Conservation (phyloP, 805 yeast species). For the Maudiozyma pseudohumilis region DNA sequence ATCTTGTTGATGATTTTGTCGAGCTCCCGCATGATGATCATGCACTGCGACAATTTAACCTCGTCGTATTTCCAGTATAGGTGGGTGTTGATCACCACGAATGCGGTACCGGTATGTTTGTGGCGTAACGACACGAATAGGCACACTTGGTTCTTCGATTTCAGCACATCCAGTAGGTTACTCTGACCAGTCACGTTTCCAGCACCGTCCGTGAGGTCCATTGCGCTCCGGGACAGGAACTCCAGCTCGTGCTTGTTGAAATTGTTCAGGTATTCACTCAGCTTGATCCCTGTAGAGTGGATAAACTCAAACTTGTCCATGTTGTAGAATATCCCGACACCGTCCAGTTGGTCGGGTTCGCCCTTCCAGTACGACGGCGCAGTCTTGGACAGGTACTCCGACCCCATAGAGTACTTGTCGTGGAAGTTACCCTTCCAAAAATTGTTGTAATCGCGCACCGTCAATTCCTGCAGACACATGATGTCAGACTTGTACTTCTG, state of each 20-base stretch:
- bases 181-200: conserved; percentile 22
- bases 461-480: conserved; percentile 52
- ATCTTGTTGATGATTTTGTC: conserved; percentile 20
- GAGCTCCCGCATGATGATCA: conserved; percentile 33
- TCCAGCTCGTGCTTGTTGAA: conserved; percentile 22
- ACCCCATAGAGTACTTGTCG: conserved; percentile 33
- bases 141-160: conserved; percentile 48
- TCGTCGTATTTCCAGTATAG: conserved; percentile 51
- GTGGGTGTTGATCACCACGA: conserved; percentile 50
- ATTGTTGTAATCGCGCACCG: conserved; percentile 31
- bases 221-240: conserved; percentile 15
- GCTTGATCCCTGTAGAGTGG: conserved; percentile 28
- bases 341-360: conserved; percentile 42
- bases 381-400: conserved; percentile 40
- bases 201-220: conserved; percentile 25
- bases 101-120: conserved; percentile 28
- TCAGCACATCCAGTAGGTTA: conserved; percentile 28
- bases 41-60: conserved; percentile 45
- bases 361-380: conserved; percentile 46
- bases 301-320: conserved; percentile 36
- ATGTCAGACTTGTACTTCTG: conserved; percentile 37
- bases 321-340: conserved; percentile 48
- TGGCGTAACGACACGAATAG: conserved; percentile 41
- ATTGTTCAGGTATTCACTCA: conserved; percentile 25
- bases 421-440: conserved; percentile 32